Percentiles rank a stretch among this genome's conserved stretches.
These are phyloP conservation scores for Fistulina hepatica DNA, from an alignment of 1,284 basidiomycete species.

Conservation along the genomic window DNA sequence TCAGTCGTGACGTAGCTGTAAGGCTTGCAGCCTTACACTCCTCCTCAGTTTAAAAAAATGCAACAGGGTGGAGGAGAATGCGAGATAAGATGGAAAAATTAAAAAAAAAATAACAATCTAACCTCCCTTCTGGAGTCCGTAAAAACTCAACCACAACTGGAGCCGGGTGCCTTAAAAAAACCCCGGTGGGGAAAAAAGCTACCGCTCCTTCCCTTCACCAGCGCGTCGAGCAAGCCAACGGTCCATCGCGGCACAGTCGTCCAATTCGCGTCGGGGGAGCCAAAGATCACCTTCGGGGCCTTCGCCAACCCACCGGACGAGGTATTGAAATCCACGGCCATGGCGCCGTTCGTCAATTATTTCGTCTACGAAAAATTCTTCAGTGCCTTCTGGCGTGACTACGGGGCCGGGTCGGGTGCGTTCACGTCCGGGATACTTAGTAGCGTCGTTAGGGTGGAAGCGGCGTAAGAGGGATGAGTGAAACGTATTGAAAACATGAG, in stretches of 20 bases:
- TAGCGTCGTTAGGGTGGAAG: conserved; percentile 9
- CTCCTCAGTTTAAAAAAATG: too few species aligned
- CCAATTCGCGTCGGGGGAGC: conserved; percentile 14
- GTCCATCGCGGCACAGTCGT: conserved; percentile 19
- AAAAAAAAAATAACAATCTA: too few species aligned
- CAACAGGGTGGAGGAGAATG: too few species aligned
- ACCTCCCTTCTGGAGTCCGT: too few species aligned
- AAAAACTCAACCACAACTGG: too few species aligned
- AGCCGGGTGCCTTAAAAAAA: too few species aligned
- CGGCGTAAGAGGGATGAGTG: conserved; percentile 14
- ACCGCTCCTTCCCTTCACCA: too few species aligned
- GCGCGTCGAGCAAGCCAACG: conserved; percentile 13
- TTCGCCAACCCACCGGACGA: conserved; percentile 17
- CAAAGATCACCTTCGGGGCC: conserved; percentile 19
- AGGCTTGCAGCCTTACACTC: too few species aligned
- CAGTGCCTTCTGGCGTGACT: conserved; percentile 9
- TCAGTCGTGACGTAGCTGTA: too few species aligned
- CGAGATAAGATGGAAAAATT: too few species aligned
- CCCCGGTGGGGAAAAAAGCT: too few species aligned
- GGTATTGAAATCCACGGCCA: conserved; percentile 15
- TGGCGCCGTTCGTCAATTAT: conserved; percentile 17
- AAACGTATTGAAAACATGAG: conserved; percentile 16
- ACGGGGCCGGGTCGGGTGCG: conserved; percentile 7
- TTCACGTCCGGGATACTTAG: conserved; percentile 7
- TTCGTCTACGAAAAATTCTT: conserved; percentile 18